These are phyloP conservation scores for Trichodelitschia bisporula DNA, from an alignment of 495 filamentous ascomycete species.

Conservation along the genomic window DNA sequence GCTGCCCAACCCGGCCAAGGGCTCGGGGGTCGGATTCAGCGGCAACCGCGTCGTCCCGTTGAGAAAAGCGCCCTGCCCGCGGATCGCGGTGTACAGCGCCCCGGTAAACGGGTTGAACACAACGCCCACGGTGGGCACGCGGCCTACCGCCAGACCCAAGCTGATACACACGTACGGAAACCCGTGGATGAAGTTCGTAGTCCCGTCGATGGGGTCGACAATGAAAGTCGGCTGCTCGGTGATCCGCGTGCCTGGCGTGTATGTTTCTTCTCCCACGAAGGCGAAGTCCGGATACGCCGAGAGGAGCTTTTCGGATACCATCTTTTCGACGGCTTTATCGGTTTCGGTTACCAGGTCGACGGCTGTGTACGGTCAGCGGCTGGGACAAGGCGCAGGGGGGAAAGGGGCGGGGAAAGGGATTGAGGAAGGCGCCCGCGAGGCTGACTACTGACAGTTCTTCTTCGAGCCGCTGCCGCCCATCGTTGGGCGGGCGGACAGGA, in stretches of 20 bases:
- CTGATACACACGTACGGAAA: conserved; percentile 65
- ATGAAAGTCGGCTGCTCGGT: conserved; percentile 59
- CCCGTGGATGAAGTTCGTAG: conserved; percentile 66
- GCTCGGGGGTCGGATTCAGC: conserved; percentile 12
- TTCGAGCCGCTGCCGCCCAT: conserved; percentile 41
- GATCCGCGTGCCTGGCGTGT: conserved; percentile 36
- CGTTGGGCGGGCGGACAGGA: conserved; percentile 46
- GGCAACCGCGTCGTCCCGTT: conserved; percentile 28
- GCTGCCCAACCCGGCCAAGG: conserved; percentile 30
- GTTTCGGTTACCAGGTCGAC: conserved; percentile 75
- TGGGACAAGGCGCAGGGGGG: not conserved
- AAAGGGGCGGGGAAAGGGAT: not conserved
- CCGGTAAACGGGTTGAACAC: conserved; percentile 63
- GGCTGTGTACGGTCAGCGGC: conserved; percentile 10
- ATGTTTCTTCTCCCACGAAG: conserved; percentile 38
- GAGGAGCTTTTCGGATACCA: conserved; percentile 39
- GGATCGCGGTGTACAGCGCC: conserved; percentile 43
- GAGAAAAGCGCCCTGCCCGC: conserved; percentile 41
- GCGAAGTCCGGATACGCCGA: conserved; percentile 38
- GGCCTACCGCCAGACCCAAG: conserved; percentile 44
- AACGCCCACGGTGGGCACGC: conserved; percentile 44
- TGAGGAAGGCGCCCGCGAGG: conserved; percentile 2
- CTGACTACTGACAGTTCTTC: conserved; percentile 61
- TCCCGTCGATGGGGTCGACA: conserved; percentile 78
- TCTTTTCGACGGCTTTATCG: conserved; percentile 56